These are phyloP conservation scores for Cicer yamashitae DNA, from an alignment of 306 rosid genomes.

Conservation along the genomic window DNA sequence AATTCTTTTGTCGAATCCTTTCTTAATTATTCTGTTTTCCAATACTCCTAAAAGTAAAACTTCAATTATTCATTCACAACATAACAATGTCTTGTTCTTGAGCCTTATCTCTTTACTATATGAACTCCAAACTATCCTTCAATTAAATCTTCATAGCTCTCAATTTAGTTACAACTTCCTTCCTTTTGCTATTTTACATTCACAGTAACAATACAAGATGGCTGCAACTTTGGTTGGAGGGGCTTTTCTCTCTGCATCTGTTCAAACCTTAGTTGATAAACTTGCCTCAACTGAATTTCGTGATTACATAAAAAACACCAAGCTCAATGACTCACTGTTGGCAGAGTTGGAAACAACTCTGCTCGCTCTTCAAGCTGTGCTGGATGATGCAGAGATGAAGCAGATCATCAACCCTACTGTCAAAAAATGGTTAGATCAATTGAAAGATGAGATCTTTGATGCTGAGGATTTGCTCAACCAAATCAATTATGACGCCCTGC, in stretches of 20 bases:
- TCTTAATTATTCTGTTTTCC: too few relatives aligned
- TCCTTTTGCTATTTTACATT: too few relatives aligned
- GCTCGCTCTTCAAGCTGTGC: neutral
- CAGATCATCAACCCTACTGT: neutral
- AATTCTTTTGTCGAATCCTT: too few relatives aligned
- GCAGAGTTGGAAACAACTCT: neutral
- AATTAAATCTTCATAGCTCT: too few relatives aligned
- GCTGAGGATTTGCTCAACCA: slow-evolving; percentile 9
- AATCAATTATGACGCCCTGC: neutral
- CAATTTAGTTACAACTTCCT: too few relatives aligned
- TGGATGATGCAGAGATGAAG: slow-evolving; percentile 26
- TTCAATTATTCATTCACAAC: too few relatives aligned
- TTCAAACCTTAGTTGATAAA: neutral
- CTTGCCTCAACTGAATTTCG: neutral
- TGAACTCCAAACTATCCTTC: too few relatives aligned
- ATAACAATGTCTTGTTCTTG: too few relatives aligned
- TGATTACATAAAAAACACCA: neutral
- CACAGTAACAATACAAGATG: neutral
- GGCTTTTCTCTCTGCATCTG: slow-evolving; percentile 14
- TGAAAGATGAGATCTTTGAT: slow-evolving; percentile 15
- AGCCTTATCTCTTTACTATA: too few relatives aligned
- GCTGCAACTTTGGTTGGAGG: slow-evolving; percentile 31
- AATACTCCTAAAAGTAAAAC: too few relatives aligned
- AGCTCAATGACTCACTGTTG: slow-evolving; percentile 8
- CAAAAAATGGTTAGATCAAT: slow-evolving; percentile 25